A percentile compares a stretch with the other conserved stretches of the same genome.
Evolutionary conservation across 176 grass and related monocot species (phyloP).

Genomic region (Canna indica): DNA sequence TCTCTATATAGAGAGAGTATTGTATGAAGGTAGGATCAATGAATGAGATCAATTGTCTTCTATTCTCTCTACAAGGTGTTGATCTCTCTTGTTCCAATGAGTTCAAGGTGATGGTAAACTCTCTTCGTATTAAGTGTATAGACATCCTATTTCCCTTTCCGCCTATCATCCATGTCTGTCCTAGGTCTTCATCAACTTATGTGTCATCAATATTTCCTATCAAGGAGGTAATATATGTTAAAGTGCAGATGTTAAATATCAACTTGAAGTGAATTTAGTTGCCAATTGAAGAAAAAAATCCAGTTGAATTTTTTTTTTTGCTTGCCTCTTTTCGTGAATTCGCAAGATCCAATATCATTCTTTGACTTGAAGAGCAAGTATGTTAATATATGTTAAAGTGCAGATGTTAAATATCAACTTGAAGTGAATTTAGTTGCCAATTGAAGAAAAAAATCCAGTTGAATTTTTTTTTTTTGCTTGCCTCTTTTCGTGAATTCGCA

Average conservation of each 20-base stretch:
- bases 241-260: no score
- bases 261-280: slow-evolving; percentile 5
- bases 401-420: slow-evolving; percentile 21
- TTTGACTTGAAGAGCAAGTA: slow-evolving; percentile 41
- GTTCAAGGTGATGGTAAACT: no score
- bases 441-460: slow-evolving; percentile 9
- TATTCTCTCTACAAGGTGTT: no score
- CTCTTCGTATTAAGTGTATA: no score
- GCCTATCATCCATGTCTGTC: no score
- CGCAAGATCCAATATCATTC: slow-evolving; percentile 54
- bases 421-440: not conserved
- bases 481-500: slow-evolving; percentile 64
- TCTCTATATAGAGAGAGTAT: no score
- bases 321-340: slow-evolving; percentile 77
- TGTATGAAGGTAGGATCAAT: no score
- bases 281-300: slow-evolving; percentile 7
- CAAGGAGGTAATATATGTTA: not conserved
- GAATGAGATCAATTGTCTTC: no score
- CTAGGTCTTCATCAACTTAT: no score
- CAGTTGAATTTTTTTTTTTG: slow-evolving; percentile 31
- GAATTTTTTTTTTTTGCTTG: slow-evolving; percentile 48
- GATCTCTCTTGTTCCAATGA: no score
- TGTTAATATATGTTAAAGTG: not conserved
- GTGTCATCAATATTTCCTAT: no score
- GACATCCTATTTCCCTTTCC: no score